These are phyloP conservation scores for Protomyces gravidus DNA, from an alignment of 1,139 yeast genomes.

Conservation along the genomic window DNA sequence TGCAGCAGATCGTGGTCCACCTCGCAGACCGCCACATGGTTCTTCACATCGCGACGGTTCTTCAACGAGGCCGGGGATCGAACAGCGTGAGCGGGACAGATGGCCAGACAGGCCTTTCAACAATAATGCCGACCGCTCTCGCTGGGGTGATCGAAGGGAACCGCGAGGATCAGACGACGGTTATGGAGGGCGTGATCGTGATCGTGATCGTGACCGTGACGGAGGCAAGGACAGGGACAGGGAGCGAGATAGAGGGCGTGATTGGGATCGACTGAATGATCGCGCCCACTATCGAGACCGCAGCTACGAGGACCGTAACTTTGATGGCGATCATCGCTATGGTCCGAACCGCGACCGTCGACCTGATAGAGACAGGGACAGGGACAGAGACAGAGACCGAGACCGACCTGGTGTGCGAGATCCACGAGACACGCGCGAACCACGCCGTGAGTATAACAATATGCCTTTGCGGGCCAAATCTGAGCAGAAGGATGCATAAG, in stretches of 20 bases:
- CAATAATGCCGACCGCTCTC: conserved; percentile 1
- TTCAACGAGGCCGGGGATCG: background rate
- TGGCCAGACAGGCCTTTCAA: background rate
- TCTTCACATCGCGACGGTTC: background rate
- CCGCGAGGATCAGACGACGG: background rate
- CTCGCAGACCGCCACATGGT: background rate
- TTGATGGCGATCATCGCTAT: background rate
- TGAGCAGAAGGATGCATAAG: background rate
- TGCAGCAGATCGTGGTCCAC: background rate
- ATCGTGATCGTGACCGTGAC: background rate
- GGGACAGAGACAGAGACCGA: conserved; percentile 6
- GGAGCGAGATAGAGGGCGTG: background rate
- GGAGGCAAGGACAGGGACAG: background rate
- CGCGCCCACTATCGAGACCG: background rate
- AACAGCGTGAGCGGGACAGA: conserved; percentile 4
- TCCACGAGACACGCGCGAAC: background rate
- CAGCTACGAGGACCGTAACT: background rate
- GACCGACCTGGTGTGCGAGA: background rate
- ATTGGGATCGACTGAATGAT: background rate
- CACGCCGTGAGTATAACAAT: background rate
- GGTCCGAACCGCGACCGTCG: background rate
- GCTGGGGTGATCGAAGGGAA: conserved; percentile 1
- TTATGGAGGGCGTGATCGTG: background rate
- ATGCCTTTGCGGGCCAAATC: background rate
- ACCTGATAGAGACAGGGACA: background rate